Evolutionary conservation across 805 yeast species (phyloP).

Genomic region (Kodamaea sagamina): DNA sequence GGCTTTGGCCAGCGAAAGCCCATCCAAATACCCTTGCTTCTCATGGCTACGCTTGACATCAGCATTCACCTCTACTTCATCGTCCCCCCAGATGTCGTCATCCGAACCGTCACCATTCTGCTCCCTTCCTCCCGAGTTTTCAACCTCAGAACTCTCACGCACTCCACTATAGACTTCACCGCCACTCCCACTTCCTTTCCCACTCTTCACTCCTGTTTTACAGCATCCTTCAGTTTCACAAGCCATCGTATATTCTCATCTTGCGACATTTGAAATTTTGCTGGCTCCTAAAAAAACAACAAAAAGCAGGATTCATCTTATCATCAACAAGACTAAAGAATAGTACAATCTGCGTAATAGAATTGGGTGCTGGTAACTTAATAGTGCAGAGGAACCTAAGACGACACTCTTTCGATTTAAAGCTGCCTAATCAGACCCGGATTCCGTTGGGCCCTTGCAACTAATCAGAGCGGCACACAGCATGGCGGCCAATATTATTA

Average conservation of each 20-base stretch:
- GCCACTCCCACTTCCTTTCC: not conserved
- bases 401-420: no score
- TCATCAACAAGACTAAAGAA: conserved; percentile 2
- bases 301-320: conserved; percentile 5
- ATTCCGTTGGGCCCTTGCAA: no score
- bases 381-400: conserved; percentile 1
- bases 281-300: conserved; percentile 6
- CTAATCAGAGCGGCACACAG: not conserved
- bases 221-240: conserved; percentile 5
- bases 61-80: conserved; percentile 24
- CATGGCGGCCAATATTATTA: conserved; percentile 57
- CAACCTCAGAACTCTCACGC: no score
- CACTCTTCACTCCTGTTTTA: not conserved
- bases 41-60: conserved; percentile 60
- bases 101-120: not conserved
- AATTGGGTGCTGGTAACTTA: conserved; percentile 25
- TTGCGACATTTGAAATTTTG: conserved; percentile 5
- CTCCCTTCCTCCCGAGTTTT: no score
- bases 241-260: conserved; percentile 6
- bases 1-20: conserved; percentile 69
- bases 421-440: no score
- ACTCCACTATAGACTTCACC: no score
- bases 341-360: conserved; percentile 4
- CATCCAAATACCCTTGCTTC: conserved; percentile 84
- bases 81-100: conserved; percentile 37